Conservation (phyloP, 148 eudicot species). For the Fagopyrum homotropicum region DNA sequence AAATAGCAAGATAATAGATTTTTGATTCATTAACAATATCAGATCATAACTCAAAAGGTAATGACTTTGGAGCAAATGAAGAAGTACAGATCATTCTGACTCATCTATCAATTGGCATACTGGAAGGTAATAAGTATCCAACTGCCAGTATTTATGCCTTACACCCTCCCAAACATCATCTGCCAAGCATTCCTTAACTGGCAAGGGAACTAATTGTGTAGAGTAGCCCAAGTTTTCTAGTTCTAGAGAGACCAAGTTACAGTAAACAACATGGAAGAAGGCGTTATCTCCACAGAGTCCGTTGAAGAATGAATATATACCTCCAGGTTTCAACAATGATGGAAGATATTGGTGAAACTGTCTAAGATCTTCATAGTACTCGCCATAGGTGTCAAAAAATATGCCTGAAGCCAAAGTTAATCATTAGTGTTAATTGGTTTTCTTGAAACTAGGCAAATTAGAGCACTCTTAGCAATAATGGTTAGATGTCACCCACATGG, state of each 20-base stretch:
- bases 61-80: not conserved
- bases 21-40: not conserved
- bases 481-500: not conserved
- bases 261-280: slow-evolving; percentile 90
- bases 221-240: slow-evolving; percentile 68
- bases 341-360: slow-evolving; percentile 90
- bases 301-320: slow-evolving; percentile 88
- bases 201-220: slow-evolving; percentile 72
- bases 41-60: not conserved
- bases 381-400: slow-evolving; percentile 86
- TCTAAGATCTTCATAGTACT: slow-evolving; percentile 80
- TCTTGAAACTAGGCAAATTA: not conserved
- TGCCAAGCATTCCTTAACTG: slow-evolving; percentile 73
- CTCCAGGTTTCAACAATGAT: slow-evolving; percentile 57
- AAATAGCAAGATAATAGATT: not conserved
- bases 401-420: slow-evolving; percentile 40
- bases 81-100: slow-evolving; percentile 37
- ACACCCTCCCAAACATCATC: slow-evolving; percentile 87
- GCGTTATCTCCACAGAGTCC: slow-evolving; percentile 93
- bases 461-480: not conserved
- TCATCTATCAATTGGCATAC: slow-evolving; percentile 69
- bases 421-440: not conserved
- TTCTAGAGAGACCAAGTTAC: slow-evolving; percentile 78
- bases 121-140: slow-evolving; percentile 88
- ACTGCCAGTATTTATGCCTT: slow-evolving; percentile 82